Conservation (phyloP, 352 stramenopile species). For the Phytophthora foliorum region DNA sequence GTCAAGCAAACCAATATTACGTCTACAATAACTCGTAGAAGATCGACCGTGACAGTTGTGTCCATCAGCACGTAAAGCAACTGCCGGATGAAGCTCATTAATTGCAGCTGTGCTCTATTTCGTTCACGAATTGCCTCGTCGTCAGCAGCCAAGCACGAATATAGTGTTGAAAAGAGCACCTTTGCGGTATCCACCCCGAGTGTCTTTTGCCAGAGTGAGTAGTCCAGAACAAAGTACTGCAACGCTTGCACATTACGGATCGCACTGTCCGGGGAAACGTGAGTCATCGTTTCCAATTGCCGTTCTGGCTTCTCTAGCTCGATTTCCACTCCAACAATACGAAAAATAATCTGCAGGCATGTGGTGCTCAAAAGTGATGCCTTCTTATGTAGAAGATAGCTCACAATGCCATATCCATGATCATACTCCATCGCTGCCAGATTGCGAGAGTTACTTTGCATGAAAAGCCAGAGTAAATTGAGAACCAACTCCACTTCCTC, state of each 20-base stretch:
- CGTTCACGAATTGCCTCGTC: conserved; percentile 59
- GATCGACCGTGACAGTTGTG: conserved; percentile 49
- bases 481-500: conserved; percentile 61
- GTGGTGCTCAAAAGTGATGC: conserved; percentile 45
- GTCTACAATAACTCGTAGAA: conserved; percentile 71
- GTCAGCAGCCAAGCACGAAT: conserved; percentile 58
- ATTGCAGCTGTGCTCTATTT: conserved; percentile 72
- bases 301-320: conserved; percentile 16
- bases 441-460: conserved; percentile 52
- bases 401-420: conserved; percentile 78
- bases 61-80: conserved; percentile 80
- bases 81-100: conserved; percentile 69
- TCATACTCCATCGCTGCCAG: conserved; percentile 74
- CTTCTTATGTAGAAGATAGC: conserved; percentile 75
- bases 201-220: conserved; percentile 72
- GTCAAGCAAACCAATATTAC: conserved; percentile 79
- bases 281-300: conserved; percentile 1
- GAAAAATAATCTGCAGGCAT: conserved; percentile 55
- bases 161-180: conserved; percentile 72
- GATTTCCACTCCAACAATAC: conserved; percentile 65
- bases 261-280: conserved; percentile 43
- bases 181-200: conserved; percentile 43
- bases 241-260: conserved; percentile 73
- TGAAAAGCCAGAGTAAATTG: conserved; percentile 46
- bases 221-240: conserved; percentile 81